These are phyloP conservation scores for Buxus sempervirens DNA, from an alignment of 164 flowering plant genomes.

Conservation along the genomic window DNA sequence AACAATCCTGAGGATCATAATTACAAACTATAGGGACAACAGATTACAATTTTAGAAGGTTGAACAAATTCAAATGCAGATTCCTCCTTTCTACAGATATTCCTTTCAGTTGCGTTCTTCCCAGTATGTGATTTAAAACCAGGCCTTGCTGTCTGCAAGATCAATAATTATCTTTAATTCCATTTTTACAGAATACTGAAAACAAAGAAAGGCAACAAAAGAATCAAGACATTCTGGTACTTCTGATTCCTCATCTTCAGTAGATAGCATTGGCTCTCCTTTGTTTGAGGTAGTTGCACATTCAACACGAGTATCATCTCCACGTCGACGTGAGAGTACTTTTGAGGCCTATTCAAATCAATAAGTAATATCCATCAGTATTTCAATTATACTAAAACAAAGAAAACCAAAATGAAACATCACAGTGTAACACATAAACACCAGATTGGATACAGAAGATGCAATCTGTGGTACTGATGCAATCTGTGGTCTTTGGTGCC, in stretches of 20 bases:
- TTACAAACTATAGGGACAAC: not conserved
- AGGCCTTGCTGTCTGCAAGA: slow-evolving; percentile 19
- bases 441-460: slow-evolving; percentile 79
- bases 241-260: slow-evolving; percentile 21
- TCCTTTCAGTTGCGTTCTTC: slow-evolving; percentile 17
- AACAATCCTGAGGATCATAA: not conserved
- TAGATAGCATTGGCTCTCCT: slow-evolving; percentile 17
- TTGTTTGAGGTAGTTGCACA: slow-evolving; percentile 15
- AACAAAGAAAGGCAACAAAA: not conserved
- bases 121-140: slow-evolving; percentile 13
- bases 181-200: not conserved
- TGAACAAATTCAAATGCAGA: slow-evolving; percentile 23
- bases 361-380: slow-evolving; percentile 1
- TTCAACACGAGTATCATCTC: slow-evolving; percentile 25
- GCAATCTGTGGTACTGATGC: slow-evolving; percentile 62
- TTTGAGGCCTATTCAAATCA: slow-evolving; percentile 53
- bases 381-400: slow-evolving; percentile 2
- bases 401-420: slow-evolving; percentile 3
- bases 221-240: slow-evolving; percentile 26
- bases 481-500: slow-evolving; percentile 54
- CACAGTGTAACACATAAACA: slow-evolving; percentile 35
- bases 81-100: slow-evolving; percentile 22
- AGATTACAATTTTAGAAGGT: slow-evolving; percentile 38
- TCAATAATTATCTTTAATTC: not conserved
- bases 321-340: slow-evolving; percentile 31